A percentile compares a stretch with the other conserved stretches of the same genome.
phyloP scores from a whole-genome alignment of 345 rosid species.

The Eucalyptus sideroxylon region DNA sequence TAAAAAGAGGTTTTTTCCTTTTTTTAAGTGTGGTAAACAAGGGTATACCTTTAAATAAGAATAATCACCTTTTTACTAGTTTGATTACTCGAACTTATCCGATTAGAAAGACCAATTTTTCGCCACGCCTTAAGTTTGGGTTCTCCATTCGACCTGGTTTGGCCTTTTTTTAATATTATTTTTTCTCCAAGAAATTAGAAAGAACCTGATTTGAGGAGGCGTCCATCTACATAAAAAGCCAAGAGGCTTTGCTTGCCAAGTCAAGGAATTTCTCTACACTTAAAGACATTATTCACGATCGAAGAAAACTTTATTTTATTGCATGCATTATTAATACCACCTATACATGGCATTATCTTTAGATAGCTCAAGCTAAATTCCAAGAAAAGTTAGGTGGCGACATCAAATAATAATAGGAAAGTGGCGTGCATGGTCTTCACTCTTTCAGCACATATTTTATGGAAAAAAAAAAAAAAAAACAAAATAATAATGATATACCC shows the following conservation, averaged over 20 bases:
- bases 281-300: background rate
- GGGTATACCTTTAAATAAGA: background rate
- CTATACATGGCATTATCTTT: background rate
- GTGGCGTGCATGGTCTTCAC: background rate
- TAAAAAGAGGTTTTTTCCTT: background rate
- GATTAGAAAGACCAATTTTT: background rate
- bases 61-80: background rate
- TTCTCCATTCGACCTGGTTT: background rate
- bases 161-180: background rate
- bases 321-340: background rate
- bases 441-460: background rate
- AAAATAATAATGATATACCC: background rate
- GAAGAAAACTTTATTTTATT: background rate
- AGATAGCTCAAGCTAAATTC: background rate
- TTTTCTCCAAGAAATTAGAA: background rate
- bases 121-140: too few species aligned
- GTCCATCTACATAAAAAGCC: background rate
- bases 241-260: background rate
- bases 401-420: background rate
- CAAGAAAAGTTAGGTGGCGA: background rate
- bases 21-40: background rate
- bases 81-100: background rate
- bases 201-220: background rate
- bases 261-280: background rate
- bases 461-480: rapidly evolving